These are phyloP conservation scores for Kazachstania psychrophila DNA, from an alignment of 805 yeast species.

Conservation along the genomic window DNA sequence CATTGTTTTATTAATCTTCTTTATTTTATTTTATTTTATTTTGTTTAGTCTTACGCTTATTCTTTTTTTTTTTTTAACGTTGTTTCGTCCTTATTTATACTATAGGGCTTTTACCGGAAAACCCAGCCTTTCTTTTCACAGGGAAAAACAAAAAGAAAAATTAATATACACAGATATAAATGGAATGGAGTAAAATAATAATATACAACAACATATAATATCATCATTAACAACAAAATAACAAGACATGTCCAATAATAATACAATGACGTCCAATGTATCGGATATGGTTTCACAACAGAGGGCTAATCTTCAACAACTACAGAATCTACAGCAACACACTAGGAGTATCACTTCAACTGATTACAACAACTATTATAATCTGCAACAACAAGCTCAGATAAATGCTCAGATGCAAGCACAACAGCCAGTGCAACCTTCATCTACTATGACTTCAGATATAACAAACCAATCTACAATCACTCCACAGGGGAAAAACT, in stretches of 20 bases:
- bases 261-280: conserved; percentile 31
- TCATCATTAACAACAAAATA: too few species aligned
- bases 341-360: conserved; percentile 35
- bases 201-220: too few species aligned
- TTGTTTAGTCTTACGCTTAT: too few species aligned
- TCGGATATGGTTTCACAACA: conserved; percentile 36
- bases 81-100: too few species aligned
- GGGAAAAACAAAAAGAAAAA: too few species aligned
- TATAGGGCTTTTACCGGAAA: too few species aligned
- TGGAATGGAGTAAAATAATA: too few species aligned
- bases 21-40: too few species aligned
- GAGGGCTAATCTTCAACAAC: conserved; percentile 38
- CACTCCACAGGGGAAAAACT: conserved; percentile 8
- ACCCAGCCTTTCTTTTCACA: too few species aligned
- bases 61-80: too few species aligned
- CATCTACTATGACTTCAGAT: conserved; percentile 3
- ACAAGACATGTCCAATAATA: conserved; percentile 33
- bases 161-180: too few species aligned
- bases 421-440: conserved; percentile 2
- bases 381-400: conserved; percentile 10
- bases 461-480: conserved; percentile 5
- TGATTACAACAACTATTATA: conserved; percentile 5
- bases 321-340: conserved; percentile 37
- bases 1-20: too few species aligned
- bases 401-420: conserved; percentile 2